These are phyloP conservation scores for Gleditsia sinensis DNA, from an alignment of 306 rosid genomes.

Conservation along the genomic window DNA sequence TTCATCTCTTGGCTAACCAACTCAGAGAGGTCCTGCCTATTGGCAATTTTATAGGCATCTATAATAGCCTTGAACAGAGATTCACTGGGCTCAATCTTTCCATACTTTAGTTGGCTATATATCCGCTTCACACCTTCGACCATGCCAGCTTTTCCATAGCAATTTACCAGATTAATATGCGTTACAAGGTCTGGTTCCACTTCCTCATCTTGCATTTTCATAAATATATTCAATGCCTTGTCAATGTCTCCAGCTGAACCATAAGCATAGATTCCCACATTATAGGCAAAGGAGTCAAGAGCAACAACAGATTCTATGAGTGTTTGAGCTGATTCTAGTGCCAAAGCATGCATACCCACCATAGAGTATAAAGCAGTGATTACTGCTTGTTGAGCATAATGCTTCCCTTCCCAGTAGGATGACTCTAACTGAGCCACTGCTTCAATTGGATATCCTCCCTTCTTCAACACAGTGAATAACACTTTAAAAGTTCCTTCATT, in stretches of 20 bases:
- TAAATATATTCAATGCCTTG: conserved; percentile 69
- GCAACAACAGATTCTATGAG: conserved; percentile 55
- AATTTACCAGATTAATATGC: conserved; percentile 59
- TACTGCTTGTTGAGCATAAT: conserved; percentile 70
- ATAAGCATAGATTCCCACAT: conserved; percentile 72
- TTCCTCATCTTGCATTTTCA: conserved; percentile 79
- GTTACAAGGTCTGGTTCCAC: conserved; percentile 76
- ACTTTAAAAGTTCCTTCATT: conserved; percentile 66
- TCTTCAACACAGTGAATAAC: conserved; percentile 68
- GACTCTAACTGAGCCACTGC: conserved; percentile 78
- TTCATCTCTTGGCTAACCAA: conserved; percentile 67
- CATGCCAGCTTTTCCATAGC: conserved; percentile 89
- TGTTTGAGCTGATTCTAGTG: conserved; percentile 58
- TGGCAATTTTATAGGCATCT: conserved; percentile 63
- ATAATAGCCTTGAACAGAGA: conserved; percentile 75
- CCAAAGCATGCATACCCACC: conserved; percentile 78
- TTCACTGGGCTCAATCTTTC: conserved; percentile 55
- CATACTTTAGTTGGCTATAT: conserved; percentile 64
- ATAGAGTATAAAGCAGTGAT: conserved; percentile 64
- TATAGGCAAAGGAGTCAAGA: conserved; percentile 66
- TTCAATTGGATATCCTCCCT: conserved; percentile 69
- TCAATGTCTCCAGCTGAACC: conserved; percentile 62
- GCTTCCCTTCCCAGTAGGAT: conserved; percentile 68
- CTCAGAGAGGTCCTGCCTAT: conserved; percentile 64
- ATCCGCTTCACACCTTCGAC: conserved; percentile 81